Evolutionary conservation across 352 stramenopile species (phyloP).

Genomic region (Aphanomyces euteiches): DNA sequence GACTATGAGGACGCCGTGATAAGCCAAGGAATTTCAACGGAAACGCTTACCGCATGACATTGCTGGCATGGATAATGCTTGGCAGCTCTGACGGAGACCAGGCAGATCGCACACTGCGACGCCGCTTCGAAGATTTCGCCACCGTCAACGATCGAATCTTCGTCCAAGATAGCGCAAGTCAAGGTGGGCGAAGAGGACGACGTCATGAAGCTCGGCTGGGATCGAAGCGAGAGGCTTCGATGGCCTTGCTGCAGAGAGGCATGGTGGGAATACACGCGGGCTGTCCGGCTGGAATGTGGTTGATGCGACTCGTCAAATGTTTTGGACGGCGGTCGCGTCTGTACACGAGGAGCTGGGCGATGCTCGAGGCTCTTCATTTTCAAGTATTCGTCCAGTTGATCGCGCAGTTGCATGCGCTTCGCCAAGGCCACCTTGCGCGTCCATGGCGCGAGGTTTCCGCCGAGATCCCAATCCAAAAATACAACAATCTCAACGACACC

Average conservation of each 20-base stretch:
- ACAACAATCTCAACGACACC: conserved; percentile 7
- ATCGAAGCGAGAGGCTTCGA: neutral
- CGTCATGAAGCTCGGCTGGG: neutral
- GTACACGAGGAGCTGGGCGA: neutral
- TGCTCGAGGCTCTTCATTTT: neutral
- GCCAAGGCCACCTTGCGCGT: neutral
- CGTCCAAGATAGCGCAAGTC: neutral
- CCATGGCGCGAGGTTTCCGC: conserved; percentile 9
- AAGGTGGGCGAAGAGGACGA: neutral
- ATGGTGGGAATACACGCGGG: neutral
- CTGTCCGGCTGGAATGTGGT: neutral
- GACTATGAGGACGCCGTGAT: neutral
- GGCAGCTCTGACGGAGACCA: neutral
- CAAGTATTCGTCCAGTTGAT: neutral
- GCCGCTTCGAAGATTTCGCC: neutral
- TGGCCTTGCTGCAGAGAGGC: neutral
- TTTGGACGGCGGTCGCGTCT: neutral
- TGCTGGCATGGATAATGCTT: neutral
- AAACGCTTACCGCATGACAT: neutral
- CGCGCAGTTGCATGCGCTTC: neutral
- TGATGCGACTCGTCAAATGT: neutral
- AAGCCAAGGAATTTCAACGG: neutral
- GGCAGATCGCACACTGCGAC: neutral
- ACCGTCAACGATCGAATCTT: neutral
- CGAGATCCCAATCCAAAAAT: neutral